Percentiles rank a stretch among this genome's conserved stretches.
These are phyloP conservation scores for Pleurotus sapidus DNA, from an alignment of 768 basidiomycete species.

Conservation along the genomic window DNA sequence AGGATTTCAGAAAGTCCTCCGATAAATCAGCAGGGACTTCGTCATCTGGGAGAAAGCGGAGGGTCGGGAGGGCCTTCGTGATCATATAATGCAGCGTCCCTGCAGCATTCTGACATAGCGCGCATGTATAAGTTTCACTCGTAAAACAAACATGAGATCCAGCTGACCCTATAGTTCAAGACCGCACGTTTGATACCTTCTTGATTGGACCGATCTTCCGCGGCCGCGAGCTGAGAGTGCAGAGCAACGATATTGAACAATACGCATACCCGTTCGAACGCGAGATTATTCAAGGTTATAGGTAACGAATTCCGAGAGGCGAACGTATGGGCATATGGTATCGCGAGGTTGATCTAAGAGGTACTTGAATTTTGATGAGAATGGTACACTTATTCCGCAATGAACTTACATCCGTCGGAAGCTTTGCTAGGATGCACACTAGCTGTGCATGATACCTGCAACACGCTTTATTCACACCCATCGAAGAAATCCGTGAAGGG, in stretches of 20 bases:
- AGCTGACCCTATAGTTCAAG: slow-evolving; percentile 61
- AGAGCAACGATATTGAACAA: slow-evolving; percentile 86
- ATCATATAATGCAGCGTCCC: slow-evolving; percentile 66
- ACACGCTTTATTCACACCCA: slow-evolving; percentile 9
- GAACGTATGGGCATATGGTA: slow-evolving; percentile 76
- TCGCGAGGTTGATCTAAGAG: slow-evolving; percentile 62
- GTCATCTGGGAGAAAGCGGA: slow-evolving; percentile 42
- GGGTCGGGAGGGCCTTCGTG: slow-evolving; percentile 49
- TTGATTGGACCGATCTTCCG: slow-evolving; percentile 63
- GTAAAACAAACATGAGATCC: slow-evolving; percentile 6
- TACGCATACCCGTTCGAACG: slow-evolving; percentile 75
- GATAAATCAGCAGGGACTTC: slow-evolving; percentile 68
- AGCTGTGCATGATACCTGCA: slow-evolving; percentile 91
- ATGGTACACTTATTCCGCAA: neutral
- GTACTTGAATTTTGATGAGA: slow-evolving; percentile 4
- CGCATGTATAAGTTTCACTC: neutral
- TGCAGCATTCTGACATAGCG: slow-evolving; percentile 52
- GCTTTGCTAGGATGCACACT: slow-evolving; percentile 75
- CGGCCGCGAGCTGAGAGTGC: slow-evolving; percentile 75
- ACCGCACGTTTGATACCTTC: slow-evolving; percentile 87
- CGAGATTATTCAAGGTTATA: slow-evolving; percentile 66
- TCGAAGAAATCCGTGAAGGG: neutral
- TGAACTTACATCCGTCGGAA: slow-evolving; percentile 69
- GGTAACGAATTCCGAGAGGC: slow-evolving; percentile 46
- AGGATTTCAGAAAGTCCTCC: slow-evolving; percentile 49